Conservation (phyloP, 805 yeast species). For the Saccharomycopsis fibuligera region DNA sequence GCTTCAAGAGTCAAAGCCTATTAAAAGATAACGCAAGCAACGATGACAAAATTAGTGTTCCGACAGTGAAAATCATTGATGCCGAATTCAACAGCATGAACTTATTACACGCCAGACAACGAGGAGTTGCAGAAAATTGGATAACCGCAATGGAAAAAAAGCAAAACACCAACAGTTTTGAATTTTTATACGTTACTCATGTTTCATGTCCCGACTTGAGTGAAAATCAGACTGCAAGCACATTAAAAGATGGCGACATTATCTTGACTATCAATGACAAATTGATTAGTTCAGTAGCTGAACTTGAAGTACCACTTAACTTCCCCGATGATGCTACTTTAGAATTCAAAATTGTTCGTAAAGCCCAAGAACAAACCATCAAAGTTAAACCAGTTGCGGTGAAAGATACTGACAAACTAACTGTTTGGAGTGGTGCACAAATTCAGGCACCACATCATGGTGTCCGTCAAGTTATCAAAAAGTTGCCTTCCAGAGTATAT, state of each 20-base stretch:
- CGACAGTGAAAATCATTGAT: slow-evolving; percentile 59
- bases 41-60: slow-evolving; percentile 62
- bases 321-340: slow-evolving; percentile 29
- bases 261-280: slow-evolving; percentile 62
- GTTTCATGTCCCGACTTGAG: no score
- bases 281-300: slow-evolving; percentile 60
- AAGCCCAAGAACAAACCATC: slow-evolving; percentile 55
- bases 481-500: slow-evolving; percentile 78
- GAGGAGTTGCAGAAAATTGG: slow-evolving; percentile 40
- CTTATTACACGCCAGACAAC: slow-evolving; percentile 63
- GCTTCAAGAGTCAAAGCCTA: slow-evolving; percentile 30
- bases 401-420: slow-evolving; percentile 56
- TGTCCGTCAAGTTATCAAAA: slow-evolving; percentile 74
- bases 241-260: slow-evolving; percentile 61
- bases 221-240: slow-evolving; percentile 26
- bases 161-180: not conserved
- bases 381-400: slow-evolving; percentile 61
- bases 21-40: slow-evolving; percentile 43
- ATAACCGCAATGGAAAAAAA: not conserved
- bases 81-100: slow-evolving; percentile 70
- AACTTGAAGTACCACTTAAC: slow-evolving; percentile 39
- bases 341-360: slow-evolving; percentile 63
- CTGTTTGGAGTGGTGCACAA: slow-evolving; percentile 78
- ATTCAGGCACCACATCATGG: slow-evolving; percentile 90
- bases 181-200: no score